These are phyloP conservation scores for Nicotiana obtusifolia DNA, from an alignment of 257 asterid genomes.

Conservation along the genomic window DNA sequence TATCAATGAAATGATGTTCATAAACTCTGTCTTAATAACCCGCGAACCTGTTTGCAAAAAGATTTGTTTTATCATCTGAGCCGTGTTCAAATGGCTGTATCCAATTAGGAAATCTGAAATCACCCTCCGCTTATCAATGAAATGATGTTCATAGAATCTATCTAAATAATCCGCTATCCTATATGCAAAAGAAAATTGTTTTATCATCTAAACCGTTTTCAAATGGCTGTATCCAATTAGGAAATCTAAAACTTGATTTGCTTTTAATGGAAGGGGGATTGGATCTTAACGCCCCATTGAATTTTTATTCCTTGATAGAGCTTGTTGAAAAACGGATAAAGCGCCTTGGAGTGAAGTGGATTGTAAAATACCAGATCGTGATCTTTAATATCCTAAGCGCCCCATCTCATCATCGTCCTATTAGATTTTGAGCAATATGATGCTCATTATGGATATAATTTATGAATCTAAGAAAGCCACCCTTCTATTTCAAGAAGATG, in stretches of 20 bases:
- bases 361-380: neutral
- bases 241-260: neutral
- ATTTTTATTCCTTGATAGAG: neutral
- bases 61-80: neutral
- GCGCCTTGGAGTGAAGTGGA: neutral
- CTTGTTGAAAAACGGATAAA: neutral
- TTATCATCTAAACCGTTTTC: neutral
- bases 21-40: neutral
- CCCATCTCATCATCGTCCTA: too few species aligned
- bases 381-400: neutral
- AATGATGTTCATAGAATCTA: neutral
- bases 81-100: neutral
- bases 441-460: too few species aligned
- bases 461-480: neutral
- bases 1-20: neutral
- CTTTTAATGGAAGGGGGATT: neutral
- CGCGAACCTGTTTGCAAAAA: neutral
- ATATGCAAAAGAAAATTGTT: neutral
- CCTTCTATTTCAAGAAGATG: neutral
- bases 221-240: neutral
- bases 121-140: neutral
- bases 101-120: neutral
- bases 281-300: neutral
- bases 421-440: too few species aligned
- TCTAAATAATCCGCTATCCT: neutral